A percentile compares a stretch with the other conserved stretches of the same genome.
Conservation (phyloP, 176 grass and related monocot species). For the Triticum aestivum region DNA sequence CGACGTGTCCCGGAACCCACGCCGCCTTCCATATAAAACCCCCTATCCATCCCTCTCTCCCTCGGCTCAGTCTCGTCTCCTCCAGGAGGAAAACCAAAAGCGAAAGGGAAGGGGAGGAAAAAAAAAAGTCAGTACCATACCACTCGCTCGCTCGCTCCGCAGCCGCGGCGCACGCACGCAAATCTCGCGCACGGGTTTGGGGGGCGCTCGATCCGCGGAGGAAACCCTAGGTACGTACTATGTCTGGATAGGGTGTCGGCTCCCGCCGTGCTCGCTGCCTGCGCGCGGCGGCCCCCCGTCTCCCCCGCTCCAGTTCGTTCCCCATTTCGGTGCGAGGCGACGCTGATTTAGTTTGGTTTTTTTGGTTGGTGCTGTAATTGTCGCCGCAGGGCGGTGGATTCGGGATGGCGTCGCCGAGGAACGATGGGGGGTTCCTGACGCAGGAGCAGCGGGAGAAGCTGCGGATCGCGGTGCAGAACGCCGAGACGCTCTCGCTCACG, state of each 20-base stretch:
- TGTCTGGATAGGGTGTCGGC: background rate
- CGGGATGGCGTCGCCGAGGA: slow-evolving; percentile 81
- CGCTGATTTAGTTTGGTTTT: slow-evolving; percentile 7
- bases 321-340: background rate
- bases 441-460: slow-evolving; percentile 86
- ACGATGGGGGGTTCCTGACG: slow-evolving; percentile 81
- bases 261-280: background rate
- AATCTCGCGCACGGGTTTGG: slow-evolving; percentile 36
- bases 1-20: slow-evolving; percentile 30
- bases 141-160: slow-evolving; percentile 3
- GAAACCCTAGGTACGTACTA: slow-evolving; percentile 42
- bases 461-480: slow-evolving; percentile 82
- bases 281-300: background rate
- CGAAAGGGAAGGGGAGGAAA: background rate
- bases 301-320: background rate
- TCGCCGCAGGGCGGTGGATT: slow-evolving; percentile 1
- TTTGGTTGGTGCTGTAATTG: background rate
- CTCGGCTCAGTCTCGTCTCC: background rate
- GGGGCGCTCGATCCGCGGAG: slow-evolving; percentile 42
- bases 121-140: background rate
- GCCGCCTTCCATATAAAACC: slow-evolving; percentile 52
- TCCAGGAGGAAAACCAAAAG: slow-evolving; percentile 28
- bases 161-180: slow-evolving; percentile 19
- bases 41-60: background rate
- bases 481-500: slow-evolving; percentile 72